Conservation (phyloP, 306 rosid genomes). For the Hippophae gyantsensis region DNA sequence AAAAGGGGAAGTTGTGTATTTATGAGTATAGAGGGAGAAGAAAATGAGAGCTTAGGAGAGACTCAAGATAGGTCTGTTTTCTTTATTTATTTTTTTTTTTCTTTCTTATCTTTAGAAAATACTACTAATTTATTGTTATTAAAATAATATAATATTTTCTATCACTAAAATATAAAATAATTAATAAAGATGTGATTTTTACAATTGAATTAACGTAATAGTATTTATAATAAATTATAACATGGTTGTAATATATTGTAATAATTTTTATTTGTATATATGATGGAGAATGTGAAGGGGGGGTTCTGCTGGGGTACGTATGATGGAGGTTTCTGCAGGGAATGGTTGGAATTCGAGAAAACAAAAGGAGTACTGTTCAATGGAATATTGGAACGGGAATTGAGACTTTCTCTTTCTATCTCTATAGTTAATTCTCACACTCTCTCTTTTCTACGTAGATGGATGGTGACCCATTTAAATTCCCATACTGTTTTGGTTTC, state of each 20-base stretch:
- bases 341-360: slow-evolving; percentile 57
- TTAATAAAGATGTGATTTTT: too few relatives aligned
- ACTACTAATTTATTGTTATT: too few relatives aligned
- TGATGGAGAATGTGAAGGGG: slow-evolving; percentile 11
- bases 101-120: too few relatives aligned
- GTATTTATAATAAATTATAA: too few relatives aligned
- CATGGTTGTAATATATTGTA: too few relatives aligned
- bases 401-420: slow-evolving; percentile 25
- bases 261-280: not conserved
- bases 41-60: slow-evolving; percentile 1
- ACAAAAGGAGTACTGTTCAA: slow-evolving; percentile 43
- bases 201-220: too few relatives aligned
- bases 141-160: too few relatives aligned
- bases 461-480: slow-evolving; percentile 53
- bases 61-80: slow-evolving; percentile 3
- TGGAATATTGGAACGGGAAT: slow-evolving; percentile 49
- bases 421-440: slow-evolving; percentile 1
- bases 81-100: slow-evolving; percentile 13
- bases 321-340: slow-evolving; percentile 42
- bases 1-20: slow-evolving; percentile 49
- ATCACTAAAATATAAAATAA: too few relatives aligned
- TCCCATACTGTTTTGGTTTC: slow-evolving; percentile 25
- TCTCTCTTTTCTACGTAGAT: slow-evolving; percentile 25
- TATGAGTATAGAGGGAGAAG: slow-evolving; percentile 18
- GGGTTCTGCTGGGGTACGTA: not conserved